A percentile compares a stretch with the other conserved stretches of the same genome.
Evolutionary conservation across 2,329 filamentous ascomycete species (phyloP).

Genomic region (Trichoderma guizhouense): DNA sequence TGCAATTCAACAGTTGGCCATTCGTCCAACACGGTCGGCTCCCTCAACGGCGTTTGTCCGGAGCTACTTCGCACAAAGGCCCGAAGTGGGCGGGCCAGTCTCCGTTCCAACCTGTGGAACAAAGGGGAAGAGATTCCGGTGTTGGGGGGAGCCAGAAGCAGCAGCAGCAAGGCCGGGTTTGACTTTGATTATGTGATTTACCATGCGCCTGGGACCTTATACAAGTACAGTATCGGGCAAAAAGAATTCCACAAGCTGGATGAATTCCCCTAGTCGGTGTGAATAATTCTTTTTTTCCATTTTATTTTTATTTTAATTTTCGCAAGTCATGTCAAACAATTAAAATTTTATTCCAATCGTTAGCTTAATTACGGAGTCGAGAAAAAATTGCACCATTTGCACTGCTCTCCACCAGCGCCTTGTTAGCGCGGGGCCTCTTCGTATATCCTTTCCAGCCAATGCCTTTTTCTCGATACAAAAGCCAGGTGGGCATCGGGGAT

Average conservation of each 20-base stretch:
- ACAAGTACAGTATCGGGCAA: background rate
- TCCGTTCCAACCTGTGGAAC: conserved; percentile 16
- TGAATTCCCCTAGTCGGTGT: background rate
- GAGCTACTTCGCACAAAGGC: conserved; percentile 13
- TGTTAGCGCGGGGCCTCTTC: conserved; percentile 2
- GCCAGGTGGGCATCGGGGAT: background rate
- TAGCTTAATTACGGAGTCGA: background rate
- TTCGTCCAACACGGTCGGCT: background rate
- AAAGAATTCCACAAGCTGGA: background rate
- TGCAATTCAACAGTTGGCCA: background rate
- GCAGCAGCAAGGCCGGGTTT: background rate
- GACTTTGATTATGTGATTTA: background rate
- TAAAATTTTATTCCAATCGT: background rate
- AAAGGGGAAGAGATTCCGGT: background rate
- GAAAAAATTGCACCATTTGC: conserved; percentile 1
- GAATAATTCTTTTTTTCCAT: background rate
- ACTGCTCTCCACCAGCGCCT: background rate
- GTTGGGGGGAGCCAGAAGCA: background rate
- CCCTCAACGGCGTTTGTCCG: conserved; percentile 12
- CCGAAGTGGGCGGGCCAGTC: conserved; percentile 10
- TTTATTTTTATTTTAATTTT: background rate
- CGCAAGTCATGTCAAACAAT: background rate
- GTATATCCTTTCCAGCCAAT: conserved; percentile 1
- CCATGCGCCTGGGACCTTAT: conserved; percentile 2
- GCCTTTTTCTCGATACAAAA: background rate